phyloP scores from a whole-genome alignment of 345 rosid genomes.

The Pistacia integerrima region DNA sequence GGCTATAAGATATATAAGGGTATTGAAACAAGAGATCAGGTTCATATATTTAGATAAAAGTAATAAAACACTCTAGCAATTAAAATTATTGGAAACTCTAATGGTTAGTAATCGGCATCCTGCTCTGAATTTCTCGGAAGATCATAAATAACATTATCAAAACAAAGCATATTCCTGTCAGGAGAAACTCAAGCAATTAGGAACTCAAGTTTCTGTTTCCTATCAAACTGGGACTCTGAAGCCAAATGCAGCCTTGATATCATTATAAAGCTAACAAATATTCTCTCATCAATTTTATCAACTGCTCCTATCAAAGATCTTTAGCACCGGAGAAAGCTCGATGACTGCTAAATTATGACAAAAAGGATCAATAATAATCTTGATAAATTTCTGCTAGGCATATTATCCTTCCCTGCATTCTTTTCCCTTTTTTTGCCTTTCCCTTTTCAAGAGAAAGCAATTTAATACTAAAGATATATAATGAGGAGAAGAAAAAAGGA shows the following conservation, averaged over 20 bases:
- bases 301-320: background rate
- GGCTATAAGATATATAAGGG: background rate
- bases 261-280: background rate
- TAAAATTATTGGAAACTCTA: background rate
- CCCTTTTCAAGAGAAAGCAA: background rate
- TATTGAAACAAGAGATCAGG: background rate
- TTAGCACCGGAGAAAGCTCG: slow-evolving; percentile 4
- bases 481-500: background rate
- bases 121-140: background rate
- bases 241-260: background rate
- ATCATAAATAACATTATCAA: background rate
- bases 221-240: background rate
- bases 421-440: background rate
- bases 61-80: background rate
- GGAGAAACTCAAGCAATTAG: background rate
- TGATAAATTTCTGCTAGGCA: background rate
- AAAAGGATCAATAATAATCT: background rate
- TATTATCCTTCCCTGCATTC: background rate
- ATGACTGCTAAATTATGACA: background rate
- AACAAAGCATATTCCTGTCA: background rate
- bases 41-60: background rate
- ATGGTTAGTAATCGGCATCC: background rate
- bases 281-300: background rate
- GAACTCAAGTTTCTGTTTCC: background rate
- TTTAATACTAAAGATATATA: background rate